A percentile compares a stretch with the other conserved stretches of the same genome.
Conservation (phyloP, 371 early-diverging fungal species). For the Parasitella parasitica region DNA sequence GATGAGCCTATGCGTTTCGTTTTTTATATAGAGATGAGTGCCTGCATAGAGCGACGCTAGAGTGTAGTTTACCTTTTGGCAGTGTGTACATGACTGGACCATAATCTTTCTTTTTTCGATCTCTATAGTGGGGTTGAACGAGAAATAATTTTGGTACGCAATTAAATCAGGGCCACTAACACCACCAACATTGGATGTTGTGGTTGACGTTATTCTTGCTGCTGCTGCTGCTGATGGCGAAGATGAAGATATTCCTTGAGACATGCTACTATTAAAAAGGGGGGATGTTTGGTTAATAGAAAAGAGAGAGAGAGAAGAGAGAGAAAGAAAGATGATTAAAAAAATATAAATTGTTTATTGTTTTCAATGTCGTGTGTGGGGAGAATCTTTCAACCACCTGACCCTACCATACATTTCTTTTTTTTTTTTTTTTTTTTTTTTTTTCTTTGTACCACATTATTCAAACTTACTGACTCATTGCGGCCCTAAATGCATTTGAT, state of each 20-base stretch:
- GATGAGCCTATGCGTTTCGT: conserved; percentile 4
- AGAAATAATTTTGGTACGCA: conserved; percentile 11
- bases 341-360: background rate
- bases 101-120: conserved; percentile 30
- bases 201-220: background rate
- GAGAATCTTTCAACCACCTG: background rate
- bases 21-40: no score
- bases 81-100: conserved; percentile 48
- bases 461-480: background rate
- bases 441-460: background rate
- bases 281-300: background rate
- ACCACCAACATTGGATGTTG: background rate
- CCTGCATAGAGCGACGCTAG: no score
- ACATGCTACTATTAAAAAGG: conserved; percentile 1
- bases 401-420: background rate
- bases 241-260: conserved; percentile 12
- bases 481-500: no score
- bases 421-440: background rate
- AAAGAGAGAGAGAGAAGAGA: background rate
- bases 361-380: conserved; percentile 2
- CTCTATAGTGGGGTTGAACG: conserved; percentile 1
- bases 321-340: background rate
- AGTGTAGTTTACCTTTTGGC: conserved; percentile 45
- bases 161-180: conserved; percentile 1
- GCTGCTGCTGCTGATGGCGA: background rate